Evolutionary conservation across 169 alveolate genomes (phyloP), one percentile per base, ranked within the genome.

Genomic region (Ichthyophthirius multifiliis): DNA sequence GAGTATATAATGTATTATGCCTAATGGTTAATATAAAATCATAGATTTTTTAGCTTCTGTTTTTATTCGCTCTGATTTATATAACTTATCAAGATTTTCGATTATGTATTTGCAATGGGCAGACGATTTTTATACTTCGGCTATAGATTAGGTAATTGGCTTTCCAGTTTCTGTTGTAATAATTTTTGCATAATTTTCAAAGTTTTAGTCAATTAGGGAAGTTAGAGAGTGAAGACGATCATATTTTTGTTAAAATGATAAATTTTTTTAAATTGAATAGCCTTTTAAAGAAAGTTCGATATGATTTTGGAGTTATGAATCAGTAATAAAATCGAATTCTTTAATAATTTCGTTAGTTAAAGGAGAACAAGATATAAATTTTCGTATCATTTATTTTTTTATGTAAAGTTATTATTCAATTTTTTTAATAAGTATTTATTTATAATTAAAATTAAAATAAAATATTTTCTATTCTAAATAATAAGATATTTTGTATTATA

Each of bases 151-250:
- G 13, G 41, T n/a, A 0, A 90, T 71, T 1, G 94, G 92, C 55
- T 90, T 90, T 10, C 94, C 94, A 83, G 86, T 84, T 43, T 87
- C 92, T 10, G 75, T 44, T 1, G 91, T 74, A 32, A 90, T 81
- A 7, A 55, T n/a, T 7, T 55, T 73, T 16, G 94, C 88, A 20
- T 83, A 37, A 20, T 71, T 45, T 32, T 75, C 64, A 20, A 65
- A 44, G n/a, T 83, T 71, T 20, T 76, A 34, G 13, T 27, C 62
- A 16, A 89, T 35, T 10, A 48, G 7, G 2, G 48, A 12, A 27
- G 64, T 64, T 9, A 89, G 35, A 20, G 43, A 62, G 4, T 3
- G n/a, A 15, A 86, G 23, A 44, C 74, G 79, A 2, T 65, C 74
- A 20, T 73, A 63, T 80, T 92, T 86, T 31, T 84, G 64, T 30